phyloP scores from a whole-genome alignment of 805 yeast genomes.

The Monosporozyma solicola region DNA sequence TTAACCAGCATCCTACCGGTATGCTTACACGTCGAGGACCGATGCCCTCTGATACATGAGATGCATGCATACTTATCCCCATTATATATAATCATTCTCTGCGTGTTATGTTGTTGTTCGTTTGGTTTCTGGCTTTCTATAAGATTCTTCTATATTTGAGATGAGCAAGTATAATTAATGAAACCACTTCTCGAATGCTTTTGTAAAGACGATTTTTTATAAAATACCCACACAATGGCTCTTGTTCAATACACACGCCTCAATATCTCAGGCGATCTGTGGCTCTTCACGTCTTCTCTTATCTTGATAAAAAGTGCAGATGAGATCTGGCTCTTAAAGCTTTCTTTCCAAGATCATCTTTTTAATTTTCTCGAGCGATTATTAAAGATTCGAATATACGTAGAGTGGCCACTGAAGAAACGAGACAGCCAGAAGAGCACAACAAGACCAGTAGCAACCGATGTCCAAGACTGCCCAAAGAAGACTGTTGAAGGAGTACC shows the following conservation, averaged over 20 bases:
- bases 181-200: background rate
- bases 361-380: background rate
- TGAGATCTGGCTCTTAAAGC: background rate
- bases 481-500: conserved; percentile 79
- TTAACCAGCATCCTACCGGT: conserved; percentile 70
- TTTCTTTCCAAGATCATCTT: background rate
- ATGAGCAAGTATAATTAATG: background rate
- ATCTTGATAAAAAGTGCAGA: background rate
- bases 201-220: too few relatives aligned
- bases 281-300: background rate
- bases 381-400: background rate
- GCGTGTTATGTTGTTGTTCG: background rate
- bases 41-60: conserved; percentile 85
- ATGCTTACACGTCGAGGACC: conserved; percentile 83
- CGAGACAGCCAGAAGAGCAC: background rate
- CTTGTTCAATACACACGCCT: background rate
- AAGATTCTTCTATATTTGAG: background rate
- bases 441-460: background rate
- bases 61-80: conserved; percentile 76
- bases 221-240: background rate
- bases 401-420: background rate
- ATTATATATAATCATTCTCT: conserved; percentile 62
- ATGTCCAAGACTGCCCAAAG: conserved; percentile 65
- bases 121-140: background rate
- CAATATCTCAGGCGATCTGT: background rate